phyloP scores from a whole-genome alignment of 108 stramenopile species.

The Stephanodiscus triporus region DNA sequence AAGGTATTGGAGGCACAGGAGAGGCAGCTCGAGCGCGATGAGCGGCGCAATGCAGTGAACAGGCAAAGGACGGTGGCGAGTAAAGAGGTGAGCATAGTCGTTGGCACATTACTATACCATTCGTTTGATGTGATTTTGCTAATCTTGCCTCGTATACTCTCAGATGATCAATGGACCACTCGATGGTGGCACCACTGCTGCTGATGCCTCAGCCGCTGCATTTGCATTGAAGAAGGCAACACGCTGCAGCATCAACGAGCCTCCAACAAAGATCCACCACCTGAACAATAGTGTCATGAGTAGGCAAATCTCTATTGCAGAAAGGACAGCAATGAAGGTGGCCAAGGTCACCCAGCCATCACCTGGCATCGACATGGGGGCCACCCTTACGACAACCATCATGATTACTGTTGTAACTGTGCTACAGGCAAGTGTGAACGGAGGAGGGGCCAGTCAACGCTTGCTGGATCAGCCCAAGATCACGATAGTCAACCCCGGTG shows the following conservation, averaged over 20 bases:
- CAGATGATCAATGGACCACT: too few species aligned
- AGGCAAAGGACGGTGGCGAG: too few species aligned
- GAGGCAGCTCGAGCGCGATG: too few species aligned
- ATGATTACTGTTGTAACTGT: not conserved
- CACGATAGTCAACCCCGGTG: not conserved
- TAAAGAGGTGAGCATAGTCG: too few species aligned
- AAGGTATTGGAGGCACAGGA: too few species aligned
- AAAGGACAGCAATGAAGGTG: not conserved
- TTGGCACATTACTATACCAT: too few species aligned
- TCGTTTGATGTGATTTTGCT: too few species aligned
- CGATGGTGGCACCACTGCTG: too few species aligned
- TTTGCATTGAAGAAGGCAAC: not conserved
- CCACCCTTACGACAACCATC: not conserved
- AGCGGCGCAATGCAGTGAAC: too few species aligned
- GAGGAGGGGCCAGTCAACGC: not conserved
- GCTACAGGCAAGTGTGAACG: not conserved
- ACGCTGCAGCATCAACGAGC: not conserved
- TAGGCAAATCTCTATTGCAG: constrained; percentile 3
- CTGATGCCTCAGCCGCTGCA: too few species aligned
- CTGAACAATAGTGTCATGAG: not conserved
- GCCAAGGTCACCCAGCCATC: constrained; percentile 2
- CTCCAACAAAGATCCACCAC: not conserved
- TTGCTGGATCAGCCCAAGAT: not conserved
- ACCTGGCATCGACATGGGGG: not conserved
- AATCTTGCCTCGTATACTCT: too few species aligned